Evolutionary conservation across 352 stramenopile genomes (phyloP).

Genomic region (Aphanomyces astaci): DNA sequence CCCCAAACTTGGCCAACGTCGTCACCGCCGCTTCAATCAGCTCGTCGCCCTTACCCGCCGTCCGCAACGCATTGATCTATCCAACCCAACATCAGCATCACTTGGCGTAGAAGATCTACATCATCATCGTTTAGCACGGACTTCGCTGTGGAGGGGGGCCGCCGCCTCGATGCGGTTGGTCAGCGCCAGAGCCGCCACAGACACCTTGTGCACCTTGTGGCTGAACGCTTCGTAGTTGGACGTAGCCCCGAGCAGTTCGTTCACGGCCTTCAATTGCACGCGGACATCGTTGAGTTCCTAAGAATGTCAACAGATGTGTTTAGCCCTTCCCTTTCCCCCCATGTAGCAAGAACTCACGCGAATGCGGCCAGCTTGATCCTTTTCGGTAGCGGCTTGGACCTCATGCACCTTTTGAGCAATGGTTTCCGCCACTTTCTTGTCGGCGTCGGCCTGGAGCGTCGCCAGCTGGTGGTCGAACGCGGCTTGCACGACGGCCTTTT

Average conservation of each 20-base stretch:
- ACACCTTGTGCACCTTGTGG: constrained; percentile 78
- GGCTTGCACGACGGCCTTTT: constrained; percentile 10
- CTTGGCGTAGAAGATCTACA: too few relatives aligned
- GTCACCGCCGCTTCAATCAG: constrained; percentile 65
- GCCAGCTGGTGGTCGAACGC: constrained; percentile 11
- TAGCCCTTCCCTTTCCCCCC: not conserved
- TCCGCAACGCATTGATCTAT: constrained; percentile 53
- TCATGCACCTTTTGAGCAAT: constrained; percentile 44
- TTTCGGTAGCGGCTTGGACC: constrained; percentile 46
- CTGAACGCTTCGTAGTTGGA: constrained; percentile 80
- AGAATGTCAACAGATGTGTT: too few relatives aligned
- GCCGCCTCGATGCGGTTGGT: constrained; percentile 76
- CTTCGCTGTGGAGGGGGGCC: constrained; percentile 53
- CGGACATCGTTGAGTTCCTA: constrained; percentile 60
- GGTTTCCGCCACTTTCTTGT: constrained; percentile 23
- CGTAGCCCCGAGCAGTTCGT: constrained; percentile 57
- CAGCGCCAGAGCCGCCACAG: constrained; percentile 62
- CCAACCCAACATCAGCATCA: not conserved
- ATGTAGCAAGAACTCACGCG: constrained; percentile 24
- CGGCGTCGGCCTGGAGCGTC: not conserved
- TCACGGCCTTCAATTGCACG: constrained; percentile 52
- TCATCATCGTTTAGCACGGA: not conserved
- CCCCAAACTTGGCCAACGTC: constrained; percentile 46
- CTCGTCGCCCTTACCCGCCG: constrained; percentile 60
- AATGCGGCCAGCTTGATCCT: constrained; percentile 57